phyloP scores from a whole-genome alignment of 495 filamentous ascomycete genomes.

The Delitschia confertaspora region DNA sequence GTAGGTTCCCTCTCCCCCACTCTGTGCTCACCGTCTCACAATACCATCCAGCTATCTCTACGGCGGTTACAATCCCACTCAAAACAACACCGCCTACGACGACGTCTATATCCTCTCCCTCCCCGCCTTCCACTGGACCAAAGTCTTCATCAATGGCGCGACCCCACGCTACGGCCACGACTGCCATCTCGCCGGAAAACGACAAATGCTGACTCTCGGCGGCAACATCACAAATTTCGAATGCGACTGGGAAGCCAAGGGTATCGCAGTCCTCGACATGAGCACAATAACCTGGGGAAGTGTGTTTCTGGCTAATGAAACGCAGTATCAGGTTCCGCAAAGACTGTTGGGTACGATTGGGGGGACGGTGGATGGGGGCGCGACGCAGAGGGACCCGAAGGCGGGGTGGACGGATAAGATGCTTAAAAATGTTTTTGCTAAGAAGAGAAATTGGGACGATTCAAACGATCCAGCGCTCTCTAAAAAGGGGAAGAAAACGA shows the following conservation, averaged over 20 bases:
- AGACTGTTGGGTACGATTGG: constrained; percentile 2
- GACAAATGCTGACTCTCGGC: constrained; percentile 39
- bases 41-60: constrained; percentile 30
- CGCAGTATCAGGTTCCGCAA: constrained; percentile 30
- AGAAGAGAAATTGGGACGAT: too few relatives aligned
- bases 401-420: constrained; percentile 7
- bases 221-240: constrained; percentile 24
- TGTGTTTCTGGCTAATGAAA: constrained; percentile 26
- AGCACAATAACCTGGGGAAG: constrained; percentile 35
- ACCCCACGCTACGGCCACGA: constrained; percentile 35
- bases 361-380: constrained; percentile 6
- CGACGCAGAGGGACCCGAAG: constrained; percentile 11
- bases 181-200: constrained; percentile 34
- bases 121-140: constrained; percentile 69
- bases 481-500: constrained; percentile 7
- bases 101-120: constrained; percentile 68
- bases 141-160: constrained; percentile 38
- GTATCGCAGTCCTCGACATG: constrained; percentile 36
- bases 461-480: too few relatives aligned
- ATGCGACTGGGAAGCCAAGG: constrained; percentile 38
- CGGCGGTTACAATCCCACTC: constrained; percentile 38
- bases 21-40: not conserved
- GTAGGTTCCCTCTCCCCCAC: constrained; percentile 4
- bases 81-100: constrained; percentile 40
- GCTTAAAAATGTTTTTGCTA: constrained; percentile 13